phyloP scores from a whole-genome alignment of 2,329 filamentous ascomycete species.

The Cladosporium sp. region DNA sequence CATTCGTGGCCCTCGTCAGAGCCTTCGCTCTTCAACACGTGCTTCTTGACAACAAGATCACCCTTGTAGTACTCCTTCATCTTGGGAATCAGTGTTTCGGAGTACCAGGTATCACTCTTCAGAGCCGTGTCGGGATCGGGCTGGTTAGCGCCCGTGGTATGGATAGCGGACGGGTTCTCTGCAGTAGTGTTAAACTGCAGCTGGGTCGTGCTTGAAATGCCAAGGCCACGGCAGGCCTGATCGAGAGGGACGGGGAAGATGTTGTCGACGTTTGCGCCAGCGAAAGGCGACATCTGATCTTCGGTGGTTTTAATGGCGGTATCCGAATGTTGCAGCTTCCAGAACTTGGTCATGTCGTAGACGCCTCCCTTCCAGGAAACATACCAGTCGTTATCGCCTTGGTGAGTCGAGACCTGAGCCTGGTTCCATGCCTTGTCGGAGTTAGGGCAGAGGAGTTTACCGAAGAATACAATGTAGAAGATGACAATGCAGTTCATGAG shows the following conservation, averaged over 20 bases:
- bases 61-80: slow-evolving; percentile 89
- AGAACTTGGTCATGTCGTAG: slow-evolving; percentile 91
- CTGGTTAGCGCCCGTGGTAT: slow-evolving; percentile 67
- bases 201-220: slow-evolving; percentile 58
- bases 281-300: slow-evolving; percentile 72
- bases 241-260: slow-evolving; percentile 82
- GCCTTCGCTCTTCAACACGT: slow-evolving; percentile 64
- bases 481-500: slow-evolving; percentile 78
- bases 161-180: slow-evolving; percentile 50
- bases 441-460: slow-evolving; percentile 83
- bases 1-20: slow-evolving; percentile 68
- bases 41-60: slow-evolving; percentile 70
- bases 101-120: slow-evolving; percentile 73
- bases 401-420: slow-evolving; percentile 68
- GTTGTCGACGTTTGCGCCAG: slow-evolving; percentile 74
- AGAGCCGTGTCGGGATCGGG: slow-evolving; percentile 57
- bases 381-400: slow-evolving; percentile 74
- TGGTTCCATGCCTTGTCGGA: slow-evolving; percentile 83
- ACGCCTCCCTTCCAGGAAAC: slow-evolving; percentile 86
- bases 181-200: slow-evolving; percentile 67
- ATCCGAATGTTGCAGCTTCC: slow-evolving; percentile 81
- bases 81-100: slow-evolving; percentile 67
- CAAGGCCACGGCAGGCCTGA: slow-evolving; percentile 72
- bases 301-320: slow-evolving; percentile 56
- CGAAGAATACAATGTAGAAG: slow-evolving; percentile 91